Percentiles rank a stretch among this genome's conserved stretches.
Conservation (phyloP, 2,329 filamentous ascomycete genomes). For the Trichoderma sp. region DNA sequence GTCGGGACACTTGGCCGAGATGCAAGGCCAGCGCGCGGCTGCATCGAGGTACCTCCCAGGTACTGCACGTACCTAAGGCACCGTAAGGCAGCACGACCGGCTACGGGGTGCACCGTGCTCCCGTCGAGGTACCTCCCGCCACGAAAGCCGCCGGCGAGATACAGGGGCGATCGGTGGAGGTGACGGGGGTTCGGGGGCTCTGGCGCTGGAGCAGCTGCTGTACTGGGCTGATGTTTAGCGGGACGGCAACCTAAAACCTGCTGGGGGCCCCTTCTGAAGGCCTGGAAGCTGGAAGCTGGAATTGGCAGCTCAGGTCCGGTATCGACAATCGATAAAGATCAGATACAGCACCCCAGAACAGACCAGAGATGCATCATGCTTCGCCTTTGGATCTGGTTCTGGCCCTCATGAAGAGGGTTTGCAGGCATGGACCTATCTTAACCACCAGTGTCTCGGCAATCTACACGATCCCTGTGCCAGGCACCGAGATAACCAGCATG, state of each 20-base stretch:
- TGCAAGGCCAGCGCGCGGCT: constrained; percentile 5
- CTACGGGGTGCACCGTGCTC: neutral
- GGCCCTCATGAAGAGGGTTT: no score
- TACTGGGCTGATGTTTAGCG: constrained; percentile 19
- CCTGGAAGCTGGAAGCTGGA: neutral
- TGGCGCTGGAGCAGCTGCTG: constrained; percentile 8
- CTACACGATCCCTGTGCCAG: constrained; percentile 7
- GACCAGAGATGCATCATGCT: neutral
- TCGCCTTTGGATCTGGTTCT: neutral
- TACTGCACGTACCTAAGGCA: no score
- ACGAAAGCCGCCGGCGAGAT: neutral
- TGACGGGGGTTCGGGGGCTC: neutral
- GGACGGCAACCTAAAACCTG: neutral
- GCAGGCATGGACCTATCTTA: no score
- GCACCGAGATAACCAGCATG: neutral
- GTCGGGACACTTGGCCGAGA: constrained; percentile 25
- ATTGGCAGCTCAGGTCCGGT: no score
- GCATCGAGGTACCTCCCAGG: neutral
- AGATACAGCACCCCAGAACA: no score
- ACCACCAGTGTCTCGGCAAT: constrained; percentile 2
- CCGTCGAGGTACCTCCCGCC: neutral
- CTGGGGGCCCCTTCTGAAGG: neutral
- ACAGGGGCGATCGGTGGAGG: neutral
- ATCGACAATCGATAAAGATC: neutral
- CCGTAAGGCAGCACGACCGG: no score